phyloP scores from a whole-genome alignment of 805 yeast species.

The Wickerhamiella australiensis region DNA sequence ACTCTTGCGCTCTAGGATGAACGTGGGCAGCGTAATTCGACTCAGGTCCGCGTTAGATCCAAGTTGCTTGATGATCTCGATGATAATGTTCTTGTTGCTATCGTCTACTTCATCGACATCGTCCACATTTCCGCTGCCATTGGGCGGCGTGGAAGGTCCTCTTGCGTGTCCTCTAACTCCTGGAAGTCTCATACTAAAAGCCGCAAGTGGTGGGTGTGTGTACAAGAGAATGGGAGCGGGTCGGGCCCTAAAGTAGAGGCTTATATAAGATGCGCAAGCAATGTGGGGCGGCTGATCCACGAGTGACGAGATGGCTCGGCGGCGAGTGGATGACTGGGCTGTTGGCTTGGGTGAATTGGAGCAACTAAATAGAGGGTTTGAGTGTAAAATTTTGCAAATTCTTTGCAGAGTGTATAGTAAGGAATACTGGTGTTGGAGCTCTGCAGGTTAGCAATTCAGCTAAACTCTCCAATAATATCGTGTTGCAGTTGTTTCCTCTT shows the following conservation, averaged over 20 bases:
- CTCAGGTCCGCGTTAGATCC: slow-evolving; percentile 88
- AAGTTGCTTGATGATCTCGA: slow-evolving; percentile 80
- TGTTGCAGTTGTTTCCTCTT: no score
- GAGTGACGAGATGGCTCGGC: no score
- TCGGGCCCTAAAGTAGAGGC: background rate
- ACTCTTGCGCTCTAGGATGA: slow-evolving; percentile 84
- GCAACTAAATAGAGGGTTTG: no score
- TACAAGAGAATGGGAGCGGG: no score
- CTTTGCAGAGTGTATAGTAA: no score
- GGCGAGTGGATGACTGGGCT: no score
- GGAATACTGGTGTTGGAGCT: no score
- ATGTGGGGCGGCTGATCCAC: background rate
- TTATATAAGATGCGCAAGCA: background rate
- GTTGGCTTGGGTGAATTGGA: no score
- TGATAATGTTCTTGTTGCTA: slow-evolving; percentile 73
- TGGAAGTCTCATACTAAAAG: slow-evolving; percentile 9
- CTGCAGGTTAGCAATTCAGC: no score
- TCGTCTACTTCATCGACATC: slow-evolving; percentile 89
- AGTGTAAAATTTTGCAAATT: no score
- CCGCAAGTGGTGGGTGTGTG: no score
- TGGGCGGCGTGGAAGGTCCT: background rate
- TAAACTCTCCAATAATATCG: no score
- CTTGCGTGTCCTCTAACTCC: background rate
- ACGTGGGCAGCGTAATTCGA: slow-evolving; percentile 87
- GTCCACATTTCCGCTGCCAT: slow-evolving; percentile 17